A percentile compares a stretch with the other conserved stretches of the same genome.
Evolutionary conservation across 352 stramenopile species (phyloP).

Genomic region (Sclerospora graminicola): DNA sequence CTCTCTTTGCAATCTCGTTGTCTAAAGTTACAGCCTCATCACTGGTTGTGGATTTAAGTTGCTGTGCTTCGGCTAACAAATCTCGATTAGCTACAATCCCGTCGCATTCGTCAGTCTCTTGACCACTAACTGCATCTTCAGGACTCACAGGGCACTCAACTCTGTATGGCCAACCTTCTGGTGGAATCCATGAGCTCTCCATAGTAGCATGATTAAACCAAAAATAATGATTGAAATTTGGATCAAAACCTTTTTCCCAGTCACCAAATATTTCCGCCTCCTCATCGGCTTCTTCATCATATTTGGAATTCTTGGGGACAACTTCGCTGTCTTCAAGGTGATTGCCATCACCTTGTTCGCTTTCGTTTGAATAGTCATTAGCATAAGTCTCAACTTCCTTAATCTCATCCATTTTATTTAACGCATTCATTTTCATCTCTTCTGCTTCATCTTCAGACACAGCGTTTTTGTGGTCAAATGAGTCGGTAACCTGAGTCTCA

Average conservation of each 20-base stretch:
- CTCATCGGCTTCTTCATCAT: constrained; percentile 28
- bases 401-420: too few species aligned
- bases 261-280: constrained; percentile 67
- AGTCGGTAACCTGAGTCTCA: too few species aligned
- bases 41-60: too few species aligned
- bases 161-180: constrained; percentile 65
- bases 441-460: too few species aligned
- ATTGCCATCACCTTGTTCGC: background rate
- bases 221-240: constrained; percentile 76
- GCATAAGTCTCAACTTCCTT: too few species aligned
- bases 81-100: too few species aligned
- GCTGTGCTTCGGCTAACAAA: too few species aligned
- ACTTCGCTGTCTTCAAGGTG: constrained; percentile 3
- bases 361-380: too few species aligned
- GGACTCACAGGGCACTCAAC: constrained; percentile 54
- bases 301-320: constrained; percentile 12
- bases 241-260: constrained; percentile 82
- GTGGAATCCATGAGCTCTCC: constrained; percentile 70
- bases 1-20: constrained; percentile 8
- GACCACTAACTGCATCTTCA: constrained; percentile 16
- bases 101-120: too few species aligned
- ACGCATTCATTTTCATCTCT: too few species aligned
- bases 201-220: constrained; percentile 82
- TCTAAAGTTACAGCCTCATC: constrained; percentile 6
- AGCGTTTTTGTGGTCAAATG: too few species aligned